phyloP scores from a whole-genome alignment of 805 yeast genomes.

The Ogataea parapolymorpha region DNA sequence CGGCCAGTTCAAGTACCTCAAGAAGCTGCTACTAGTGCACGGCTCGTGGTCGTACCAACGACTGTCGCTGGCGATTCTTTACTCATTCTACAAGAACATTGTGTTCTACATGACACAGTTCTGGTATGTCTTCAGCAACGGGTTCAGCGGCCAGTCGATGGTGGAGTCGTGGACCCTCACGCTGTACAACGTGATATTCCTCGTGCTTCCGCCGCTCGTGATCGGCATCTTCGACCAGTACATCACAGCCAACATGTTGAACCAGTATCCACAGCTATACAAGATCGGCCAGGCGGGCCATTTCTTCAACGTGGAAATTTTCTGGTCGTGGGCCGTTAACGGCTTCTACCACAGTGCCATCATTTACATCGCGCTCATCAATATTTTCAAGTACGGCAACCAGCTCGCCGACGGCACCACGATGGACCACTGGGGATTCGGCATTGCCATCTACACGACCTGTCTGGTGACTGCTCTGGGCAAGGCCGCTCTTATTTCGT shows the following conservation, averaged over 20 bases:
- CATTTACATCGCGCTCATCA: slow-evolving; percentile 67
- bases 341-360: slow-evolving; percentile 93
- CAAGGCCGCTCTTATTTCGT: slow-evolving; percentile 89
- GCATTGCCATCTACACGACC: slow-evolving; percentile 82
- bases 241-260: slow-evolving; percentile 83
- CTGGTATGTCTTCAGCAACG: slow-evolving; percentile 93
- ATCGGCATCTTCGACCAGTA: slow-evolving; percentile 96
- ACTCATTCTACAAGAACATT: slow-evolving; percentile 93
- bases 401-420: slow-evolving; percentile 63
- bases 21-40: slow-evolving; percentile 82
- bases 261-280: slow-evolving; percentile 89
- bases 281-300: slow-evolving; percentile 84
- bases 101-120: slow-evolving; percentile 97
- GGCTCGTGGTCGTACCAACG: slow-evolving; percentile 98
- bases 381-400: slow-evolving; percentile 67
- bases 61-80: slow-evolving; percentile 85
- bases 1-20: slow-evolving; percentile 88
- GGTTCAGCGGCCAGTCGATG: slow-evolving; percentile 92
- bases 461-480: slow-evolving; percentile 88
- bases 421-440: slow-evolving; percentile 94
- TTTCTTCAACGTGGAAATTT: slow-evolving; percentile 85
- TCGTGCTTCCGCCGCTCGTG: slow-evolving; percentile 94
- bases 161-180: slow-evolving; percentile 98
- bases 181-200: slow-evolving; percentile 88
- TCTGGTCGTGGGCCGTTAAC: slow-evolving; percentile 96